These are phyloP conservation scores for Primulina huaijiensis DNA, from an alignment of 257 asterid species.

Conservation along the genomic window DNA sequence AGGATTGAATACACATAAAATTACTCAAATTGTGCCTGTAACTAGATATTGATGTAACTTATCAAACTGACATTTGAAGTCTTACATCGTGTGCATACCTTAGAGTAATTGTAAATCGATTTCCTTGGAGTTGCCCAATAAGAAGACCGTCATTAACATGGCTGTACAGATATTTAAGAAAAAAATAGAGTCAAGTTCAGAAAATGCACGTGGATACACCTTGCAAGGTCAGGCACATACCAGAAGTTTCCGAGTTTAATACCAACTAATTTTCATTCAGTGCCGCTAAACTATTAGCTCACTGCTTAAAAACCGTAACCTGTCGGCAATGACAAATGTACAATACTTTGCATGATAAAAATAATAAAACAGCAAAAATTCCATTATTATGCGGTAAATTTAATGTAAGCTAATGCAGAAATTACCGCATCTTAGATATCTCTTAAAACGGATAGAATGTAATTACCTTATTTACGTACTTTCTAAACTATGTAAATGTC, in stretches of 20 bases:
- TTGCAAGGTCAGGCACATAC: conserved; percentile 43
- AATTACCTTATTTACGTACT: no score
- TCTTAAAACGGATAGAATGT: no score
- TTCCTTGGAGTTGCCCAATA: conserved; percentile 93
- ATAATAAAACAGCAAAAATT: conserved; percentile 1
- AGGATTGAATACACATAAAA: conserved; percentile 22
- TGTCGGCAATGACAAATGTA: conserved; percentile 31
- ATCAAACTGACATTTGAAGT: conserved; percentile 2
- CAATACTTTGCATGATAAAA: conserved; percentile 1
- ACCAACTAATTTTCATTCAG: conserved; percentile 78
- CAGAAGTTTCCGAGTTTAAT: conserved; percentile 93
- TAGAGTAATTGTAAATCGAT: conserved; percentile 79
- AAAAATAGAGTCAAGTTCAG: conserved; percentile 16
- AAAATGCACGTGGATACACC: conserved; percentile 24
- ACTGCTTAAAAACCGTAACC: conserved; percentile 94
- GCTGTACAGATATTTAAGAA: conserved; percentile 42
- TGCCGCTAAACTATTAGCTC: conserved; percentile 70
- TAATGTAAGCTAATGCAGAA: neutral
- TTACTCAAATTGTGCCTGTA: neutral
- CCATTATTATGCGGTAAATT: neutral
- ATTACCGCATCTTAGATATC: no score
- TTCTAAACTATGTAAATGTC: no score
- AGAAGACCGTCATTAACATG: conserved; percentile 83
- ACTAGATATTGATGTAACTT: neutral
- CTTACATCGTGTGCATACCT: conserved; percentile 40